Evolutionary conservation across 495 filamentous ascomycete species (phyloP).

Genomic region (Annulohypoxylon maeteangense): DNA sequence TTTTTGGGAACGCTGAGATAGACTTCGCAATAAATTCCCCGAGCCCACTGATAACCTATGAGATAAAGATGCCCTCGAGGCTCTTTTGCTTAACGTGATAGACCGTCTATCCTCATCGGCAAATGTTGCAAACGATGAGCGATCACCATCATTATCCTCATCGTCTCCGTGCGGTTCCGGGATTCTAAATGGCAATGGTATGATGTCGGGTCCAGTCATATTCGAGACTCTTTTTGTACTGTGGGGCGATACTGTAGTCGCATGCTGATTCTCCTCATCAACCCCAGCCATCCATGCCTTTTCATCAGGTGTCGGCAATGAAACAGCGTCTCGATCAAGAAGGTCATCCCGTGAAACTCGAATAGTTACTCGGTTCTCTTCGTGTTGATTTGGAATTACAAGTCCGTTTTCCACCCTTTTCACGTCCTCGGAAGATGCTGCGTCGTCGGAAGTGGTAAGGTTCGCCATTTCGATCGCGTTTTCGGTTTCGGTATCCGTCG

Average conservation of each 20-base stretch:
- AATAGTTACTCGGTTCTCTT: conserved; percentile 52
- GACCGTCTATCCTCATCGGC: conserved; percentile 61
- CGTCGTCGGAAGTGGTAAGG: conserved; percentile 39
- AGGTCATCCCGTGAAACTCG: conserved; percentile 53
- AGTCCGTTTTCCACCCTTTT: conserved; percentile 48
- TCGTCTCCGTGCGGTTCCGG: conserved; percentile 52
- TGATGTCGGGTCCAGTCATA: conserved; percentile 53
- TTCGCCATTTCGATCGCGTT: conserved; percentile 51
- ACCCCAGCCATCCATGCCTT: conserved; percentile 47
- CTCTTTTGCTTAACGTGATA: conserved; percentile 36
- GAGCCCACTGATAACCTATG: conserved; percentile 62
- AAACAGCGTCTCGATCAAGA: conserved; percentile 38
- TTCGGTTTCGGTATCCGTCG: conserved; percentile 44
- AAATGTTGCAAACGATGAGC: conserved; percentile 70
- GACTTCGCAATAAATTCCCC: conserved; percentile 53
- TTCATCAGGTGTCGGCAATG: conserved; percentile 45
- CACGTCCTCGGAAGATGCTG: conserved; percentile 35
- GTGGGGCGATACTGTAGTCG: conserved; percentile 25
- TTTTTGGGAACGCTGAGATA: conserved; percentile 57
- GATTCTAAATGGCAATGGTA: conserved; percentile 70
- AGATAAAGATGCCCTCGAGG: conserved; percentile 47
- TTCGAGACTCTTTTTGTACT: conserved; percentile 27
- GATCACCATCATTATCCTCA: conserved; percentile 53
- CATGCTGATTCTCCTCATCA: conserved; percentile 43
- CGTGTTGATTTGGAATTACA: conserved; percentile 44